phyloP scores from a whole-genome alignment of 2,329 filamentous ascomycete genomes.

The Ophiostoma himal-ulmi region DNA sequence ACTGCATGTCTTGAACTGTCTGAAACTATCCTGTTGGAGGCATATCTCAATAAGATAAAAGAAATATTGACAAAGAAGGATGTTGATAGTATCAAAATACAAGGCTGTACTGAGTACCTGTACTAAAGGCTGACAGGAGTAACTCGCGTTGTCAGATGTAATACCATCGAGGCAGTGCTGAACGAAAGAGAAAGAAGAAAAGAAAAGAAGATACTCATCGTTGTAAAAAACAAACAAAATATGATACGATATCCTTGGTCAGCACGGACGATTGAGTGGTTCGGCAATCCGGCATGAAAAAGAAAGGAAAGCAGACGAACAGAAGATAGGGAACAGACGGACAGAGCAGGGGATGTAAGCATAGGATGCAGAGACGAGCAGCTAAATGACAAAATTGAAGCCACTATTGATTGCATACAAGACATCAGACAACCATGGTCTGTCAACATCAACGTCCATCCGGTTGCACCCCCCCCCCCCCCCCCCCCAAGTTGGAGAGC shows the following conservation, averaged over 20 bases:
- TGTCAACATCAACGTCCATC: too few relatives aligned
- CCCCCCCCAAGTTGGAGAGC: not conserved
- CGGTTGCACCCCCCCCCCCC: too few relatives aligned
- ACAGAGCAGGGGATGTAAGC: not conserved
- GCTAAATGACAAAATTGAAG: not conserved
- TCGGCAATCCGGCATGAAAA: conserved; percentile 1
- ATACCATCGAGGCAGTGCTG: not conserved
- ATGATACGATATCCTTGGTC: not conserved
- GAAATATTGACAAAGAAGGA: not conserved
- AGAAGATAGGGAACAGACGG: too few relatives aligned
- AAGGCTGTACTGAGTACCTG: not conserved
- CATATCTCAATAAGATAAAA: not conserved
- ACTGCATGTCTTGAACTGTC: not conserved
- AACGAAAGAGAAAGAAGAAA: not conserved
- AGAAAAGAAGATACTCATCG: not conserved
- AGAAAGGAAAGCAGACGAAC: not conserved
- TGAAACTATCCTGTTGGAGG: not conserved
- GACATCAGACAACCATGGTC: too few relatives aligned
- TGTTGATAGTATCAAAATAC: not conserved
- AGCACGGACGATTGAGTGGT: not conserved
- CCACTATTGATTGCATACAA: too few relatives aligned
- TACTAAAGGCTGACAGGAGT: not conserved
- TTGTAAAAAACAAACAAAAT: not conserved
- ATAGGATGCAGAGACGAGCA: not conserved
- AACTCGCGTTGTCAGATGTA: not conserved